Conservation (phyloP, 164 flowering plant genomes). For the Echeveria elegans region DNA sequence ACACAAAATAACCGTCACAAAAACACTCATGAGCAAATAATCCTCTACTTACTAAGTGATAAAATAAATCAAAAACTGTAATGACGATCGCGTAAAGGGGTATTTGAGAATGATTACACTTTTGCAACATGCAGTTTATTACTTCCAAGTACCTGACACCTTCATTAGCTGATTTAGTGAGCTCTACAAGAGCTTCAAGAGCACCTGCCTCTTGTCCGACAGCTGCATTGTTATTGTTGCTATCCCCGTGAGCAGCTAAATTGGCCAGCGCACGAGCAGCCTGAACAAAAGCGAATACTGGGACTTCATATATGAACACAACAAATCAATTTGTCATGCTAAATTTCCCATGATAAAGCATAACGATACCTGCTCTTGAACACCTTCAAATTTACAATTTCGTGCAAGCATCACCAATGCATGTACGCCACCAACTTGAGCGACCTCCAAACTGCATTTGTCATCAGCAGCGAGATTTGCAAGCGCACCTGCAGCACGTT, state of each 20-base stretch:
- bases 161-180: conserved; percentile 80
- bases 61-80: too few relatives aligned
- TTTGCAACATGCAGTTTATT: neutral
- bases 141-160: conserved; percentile 72
- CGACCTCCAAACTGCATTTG: conserved; percentile 90
- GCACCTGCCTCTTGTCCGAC: conserved; percentile 98
- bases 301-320: neutral
- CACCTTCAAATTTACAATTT: conserved; percentile 86
- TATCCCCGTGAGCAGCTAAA: conserved; percentile 99
- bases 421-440: conserved; percentile 87
- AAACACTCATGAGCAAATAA: too few relatives aligned
- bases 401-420: conserved; percentile 94
- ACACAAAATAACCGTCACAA: conserved; percentile 10
- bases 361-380: conserved; percentile 88
- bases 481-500: conserved; percentile 97
- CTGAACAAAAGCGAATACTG: conserved; percentile 28
- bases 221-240: conserved; percentile 88
- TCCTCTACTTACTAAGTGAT: too few relatives aligned
- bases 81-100: too few relatives aligned
- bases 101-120: too few relatives aligned
- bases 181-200: conserved; percentile 92
- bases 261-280: conserved; percentile 99
- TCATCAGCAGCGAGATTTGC: conserved; percentile 99
- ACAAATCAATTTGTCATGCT: too few relatives aligned
- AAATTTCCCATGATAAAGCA: too few relatives aligned